Base-by-base conservation (phyloP, 208 protist genomes). In the Crithidia thermophila region DNA sequence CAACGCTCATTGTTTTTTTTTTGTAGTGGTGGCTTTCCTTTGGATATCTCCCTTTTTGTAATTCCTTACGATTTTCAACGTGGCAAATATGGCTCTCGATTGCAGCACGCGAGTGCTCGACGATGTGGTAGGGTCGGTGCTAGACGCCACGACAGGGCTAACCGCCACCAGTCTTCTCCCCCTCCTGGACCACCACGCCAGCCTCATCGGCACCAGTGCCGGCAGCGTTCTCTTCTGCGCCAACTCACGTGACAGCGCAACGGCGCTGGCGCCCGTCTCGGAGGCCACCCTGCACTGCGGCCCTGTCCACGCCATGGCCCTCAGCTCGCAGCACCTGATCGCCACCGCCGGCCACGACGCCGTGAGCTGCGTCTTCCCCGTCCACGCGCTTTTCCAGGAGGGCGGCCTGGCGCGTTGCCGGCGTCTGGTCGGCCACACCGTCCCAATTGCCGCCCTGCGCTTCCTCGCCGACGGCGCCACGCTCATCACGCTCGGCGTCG, bases 271-370 rank as follows among this genome's bases (percentile, higher is more conserved):
- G 46, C 73, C 67, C n/a, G 14, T 76, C 30, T 74, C 68, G 47
- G 62, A 82, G 36, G 21, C 72, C 4, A 55, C 72, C 16, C 64
- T 94, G 47, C 88, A 94, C 74, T 58, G 74, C 46, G 88, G 88
- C 14, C 58, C 83, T 3, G 77, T 95, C 27, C 77, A 91, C 55
- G 74, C 67, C 62, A 23, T 95, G 14, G 59, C 65, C n/a, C 23
- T 77, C n/a, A 82, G 79, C 42, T 39, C 77, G 13, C 55, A 82
- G 2, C 58, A 81, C 42, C 72, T 88, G 30, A 47, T 91, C 11
- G 87, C 83, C 57, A 88, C 86, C 21, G 82, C 75, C 13, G 89
- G 89, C 14, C 82, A 88, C 67, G 89, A 94, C 47, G 89, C 79
- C 7, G 57, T 75, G 11, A 75, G 74, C 65, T 84, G 79, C 47